Evolutionary conservation across 768 basidiomycete genomes (phyloP).

Genomic region (Asterophora parasitica): DNA sequence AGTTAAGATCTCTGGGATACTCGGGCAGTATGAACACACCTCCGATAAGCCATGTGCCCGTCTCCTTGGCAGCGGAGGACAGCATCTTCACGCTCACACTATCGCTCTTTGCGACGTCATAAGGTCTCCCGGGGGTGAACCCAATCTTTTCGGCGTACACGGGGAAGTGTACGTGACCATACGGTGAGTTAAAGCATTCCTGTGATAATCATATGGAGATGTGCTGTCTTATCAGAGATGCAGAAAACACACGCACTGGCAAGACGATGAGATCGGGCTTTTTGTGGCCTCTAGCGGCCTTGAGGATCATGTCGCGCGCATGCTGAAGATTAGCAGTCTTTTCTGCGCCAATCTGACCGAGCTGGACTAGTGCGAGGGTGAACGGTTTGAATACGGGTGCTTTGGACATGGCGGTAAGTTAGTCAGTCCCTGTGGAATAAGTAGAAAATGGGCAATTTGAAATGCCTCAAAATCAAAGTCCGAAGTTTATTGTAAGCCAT

Average conservation of each 20-base stretch:
- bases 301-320: conserved; percentile 75
- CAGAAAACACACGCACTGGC: conserved; percentile 43
- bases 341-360: conserved; percentile 66
- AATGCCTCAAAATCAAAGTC: no score
- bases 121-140: conserved; percentile 52
- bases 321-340: conserved; percentile 79
- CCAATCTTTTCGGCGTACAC: conserved; percentile 78
- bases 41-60: conserved; percentile 87
- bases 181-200: conserved; percentile 91
- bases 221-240: conserved; percentile 1
- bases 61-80: conserved; percentile 72
- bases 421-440: no score
- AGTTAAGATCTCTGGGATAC: neutral
- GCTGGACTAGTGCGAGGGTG: conserved; percentile 84
- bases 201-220: conserved; percentile 22
- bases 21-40: conserved; percentile 39
- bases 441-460: no score
- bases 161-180: conserved; percentile 76
- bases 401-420: conserved; percentile 5
- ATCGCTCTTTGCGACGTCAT: conserved; percentile 46
- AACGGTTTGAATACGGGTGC: conserved; percentile 57
- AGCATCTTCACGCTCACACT: conserved; percentile 84
- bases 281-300: conserved; percentile 48
- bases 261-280: conserved; percentile 82
- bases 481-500: no score